Percentiles rank a stretch among this genome's conserved stretches.
Conservation (phyloP, 805 yeast genomes). For the Yarrowia sp. region DNA sequence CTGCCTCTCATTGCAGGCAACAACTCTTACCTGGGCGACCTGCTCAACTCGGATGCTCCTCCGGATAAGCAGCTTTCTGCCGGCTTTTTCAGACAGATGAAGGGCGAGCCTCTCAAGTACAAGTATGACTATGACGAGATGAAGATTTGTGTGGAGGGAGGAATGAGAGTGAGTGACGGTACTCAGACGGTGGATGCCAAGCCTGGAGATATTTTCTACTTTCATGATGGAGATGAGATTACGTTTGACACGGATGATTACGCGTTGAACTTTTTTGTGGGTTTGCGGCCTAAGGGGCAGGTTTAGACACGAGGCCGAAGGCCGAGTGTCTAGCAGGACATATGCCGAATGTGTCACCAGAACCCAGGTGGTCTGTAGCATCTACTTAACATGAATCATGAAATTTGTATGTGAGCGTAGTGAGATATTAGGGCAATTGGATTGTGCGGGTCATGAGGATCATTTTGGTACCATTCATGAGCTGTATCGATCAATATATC, state of each 20-base stretch:
- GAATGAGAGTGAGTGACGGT: constrained; percentile 62
- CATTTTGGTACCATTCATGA: too few species aligned
- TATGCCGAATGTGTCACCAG: too few species aligned
- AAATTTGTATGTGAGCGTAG: too few species aligned
- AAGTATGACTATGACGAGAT: constrained; percentile 64
- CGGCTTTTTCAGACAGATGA: constrained; percentile 69
- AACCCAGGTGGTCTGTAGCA: too few species aligned
- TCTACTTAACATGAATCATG: too few species aligned
- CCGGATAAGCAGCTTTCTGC: constrained; percentile 58
- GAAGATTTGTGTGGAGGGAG: constrained; percentile 69
- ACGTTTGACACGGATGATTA: constrained; percentile 59
- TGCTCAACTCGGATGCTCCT: constrained; percentile 59
- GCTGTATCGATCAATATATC: too few species aligned
- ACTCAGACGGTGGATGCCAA: constrained; percentile 49
- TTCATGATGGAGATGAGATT: constrained; percentile 65
- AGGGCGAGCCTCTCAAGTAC: constrained; percentile 68
- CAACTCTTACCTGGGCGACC: constrained; percentile 69
- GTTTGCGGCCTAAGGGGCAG: constrained; percentile 39
- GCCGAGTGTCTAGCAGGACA: too few species aligned
- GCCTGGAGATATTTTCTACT: constrained; percentile 68
- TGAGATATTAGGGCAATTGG: too few species aligned
- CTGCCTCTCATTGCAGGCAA: constrained; percentile 61
- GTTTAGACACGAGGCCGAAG: background rate
- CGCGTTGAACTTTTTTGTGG: constrained; percentile 62
- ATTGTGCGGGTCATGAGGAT: too few species aligned